These are phyloP conservation scores for Tulasnella sp. DNA, from an alignment of 768 basidiomycete genomes.

Conservation along the genomic window DNA sequence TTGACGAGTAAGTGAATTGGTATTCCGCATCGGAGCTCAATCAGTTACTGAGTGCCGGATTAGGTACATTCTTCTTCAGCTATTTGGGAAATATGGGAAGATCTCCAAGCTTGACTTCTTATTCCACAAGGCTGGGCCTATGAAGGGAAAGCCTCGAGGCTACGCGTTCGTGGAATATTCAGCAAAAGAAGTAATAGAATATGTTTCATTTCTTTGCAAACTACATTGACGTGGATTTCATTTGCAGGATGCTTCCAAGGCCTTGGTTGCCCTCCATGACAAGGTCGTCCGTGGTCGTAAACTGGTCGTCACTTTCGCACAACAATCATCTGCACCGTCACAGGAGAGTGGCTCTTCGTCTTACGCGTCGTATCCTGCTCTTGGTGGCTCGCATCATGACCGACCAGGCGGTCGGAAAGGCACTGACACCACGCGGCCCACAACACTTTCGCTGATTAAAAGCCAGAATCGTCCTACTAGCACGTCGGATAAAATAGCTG, in stretches of 20 bases:
- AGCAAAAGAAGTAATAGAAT: constrained; percentile 48
- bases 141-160: constrained; percentile 87
- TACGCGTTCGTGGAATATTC: constrained; percentile 90
- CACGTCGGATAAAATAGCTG: constrained; percentile 80
- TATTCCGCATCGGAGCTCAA: not conserved
- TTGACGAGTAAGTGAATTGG: constrained; percentile 58
- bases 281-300: constrained; percentile 79
- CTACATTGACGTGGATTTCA: constrained; percentile 13
- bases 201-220: not conserved
- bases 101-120: constrained; percentile 87
- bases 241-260: constrained; percentile 69
- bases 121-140: constrained; percentile 83
- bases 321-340: constrained; percentile 34
- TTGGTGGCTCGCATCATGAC: constrained; percentile 25
- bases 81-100: constrained; percentile 88
- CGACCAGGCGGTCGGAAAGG: constrained; percentile 26
- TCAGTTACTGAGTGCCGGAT: not conserved
- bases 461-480: constrained; percentile 39
- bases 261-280: constrained; percentile 59
- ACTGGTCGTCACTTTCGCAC: constrained; percentile 82
- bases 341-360: not conserved
- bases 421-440: constrained; percentile 56
- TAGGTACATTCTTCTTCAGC: constrained; percentile 78
- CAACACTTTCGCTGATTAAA: constrained; percentile 81
- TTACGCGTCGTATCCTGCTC: not conserved